These are phyloP conservation scores for Euphorbia schlechtendalii DNA, from an alignment of 441 rosid species.

Conservation along the genomic window DNA sequence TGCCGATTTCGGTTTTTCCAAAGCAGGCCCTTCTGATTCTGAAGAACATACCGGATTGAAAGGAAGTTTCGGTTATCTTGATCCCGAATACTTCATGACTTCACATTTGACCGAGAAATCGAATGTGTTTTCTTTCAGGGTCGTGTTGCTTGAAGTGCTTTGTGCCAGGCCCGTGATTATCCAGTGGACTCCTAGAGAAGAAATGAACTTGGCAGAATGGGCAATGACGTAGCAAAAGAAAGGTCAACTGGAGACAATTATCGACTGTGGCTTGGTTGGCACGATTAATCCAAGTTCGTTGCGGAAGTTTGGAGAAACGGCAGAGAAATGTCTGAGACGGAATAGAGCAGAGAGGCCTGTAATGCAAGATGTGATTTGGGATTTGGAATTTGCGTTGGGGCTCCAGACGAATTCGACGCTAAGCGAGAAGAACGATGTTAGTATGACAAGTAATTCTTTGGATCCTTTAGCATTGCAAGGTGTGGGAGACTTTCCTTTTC, in stretches of 20 bases:
- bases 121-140: conserved; percentile 22
- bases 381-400: conserved; percentile 36
- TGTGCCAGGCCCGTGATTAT: conserved; percentile 13
- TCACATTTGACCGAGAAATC: conserved; percentile 19
- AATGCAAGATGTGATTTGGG: conserved; percentile 44
- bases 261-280: too few relatives aligned
- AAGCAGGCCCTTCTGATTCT: conserved; percentile 8
- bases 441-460: conserved; percentile 7
- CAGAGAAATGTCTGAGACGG: conserved; percentile 24
- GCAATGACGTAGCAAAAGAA: too few relatives aligned
- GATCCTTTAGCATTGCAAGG: conserved; percentile 5
- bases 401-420: conserved; percentile 17
- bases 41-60: conserved; percentile 8
- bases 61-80: conserved; percentile 18
- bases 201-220: too few relatives aligned
- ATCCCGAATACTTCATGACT: conserved; percentile 20
- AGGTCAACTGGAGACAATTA: too few relatives aligned
- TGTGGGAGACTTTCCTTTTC: not conserved
- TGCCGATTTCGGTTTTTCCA: conserved; percentile 33
- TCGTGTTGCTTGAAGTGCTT: conserved; percentile 23
- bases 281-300: too few relatives aligned
- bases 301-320: too few relatives aligned
- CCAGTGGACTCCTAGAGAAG: too few relatives aligned
- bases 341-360: conserved; percentile 33
- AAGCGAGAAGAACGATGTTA: not conserved